Conservation (phyloP, 192 early-diverging fungal species). For the Umbelopsis vinacea region DNA sequence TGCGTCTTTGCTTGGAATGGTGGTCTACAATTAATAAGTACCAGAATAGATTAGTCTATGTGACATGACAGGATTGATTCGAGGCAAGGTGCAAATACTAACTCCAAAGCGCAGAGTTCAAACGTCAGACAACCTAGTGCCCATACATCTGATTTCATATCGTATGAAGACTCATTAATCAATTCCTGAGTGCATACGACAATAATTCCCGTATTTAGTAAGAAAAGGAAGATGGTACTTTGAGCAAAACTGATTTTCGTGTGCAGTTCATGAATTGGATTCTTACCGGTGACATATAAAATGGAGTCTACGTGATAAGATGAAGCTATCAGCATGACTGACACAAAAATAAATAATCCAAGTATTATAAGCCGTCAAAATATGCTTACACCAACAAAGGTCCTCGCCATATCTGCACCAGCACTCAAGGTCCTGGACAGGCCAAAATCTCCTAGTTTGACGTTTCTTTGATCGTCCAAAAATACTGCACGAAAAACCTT, state of each 20-base stretch:
- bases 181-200: slow-evolving; percentile 53
- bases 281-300: slow-evolving; percentile 78
- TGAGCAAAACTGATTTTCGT: not conserved
- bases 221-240: too few species aligned
- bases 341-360: not conserved
- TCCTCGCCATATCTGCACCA: slow-evolving; percentile 69
- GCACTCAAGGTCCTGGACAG: slow-evolving; percentile 66
- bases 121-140: slow-evolving; percentile 75
- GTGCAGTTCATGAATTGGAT: not conserved
- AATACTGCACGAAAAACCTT: slow-evolving; percentile 52
- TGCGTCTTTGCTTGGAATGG: slow-evolving; percentile 74
- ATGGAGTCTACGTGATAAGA: slow-evolving; percentile 57
- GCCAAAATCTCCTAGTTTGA: slow-evolving; percentile 82
- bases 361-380: not conserved
- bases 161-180: slow-evolving; percentile 67
- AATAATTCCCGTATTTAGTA: not conserved
- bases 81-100: slow-evolving; percentile 19
- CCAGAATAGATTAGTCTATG: too few species aligned
- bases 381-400: slow-evolving; percentile 69
- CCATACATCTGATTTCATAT: slow-evolving; percentile 78
- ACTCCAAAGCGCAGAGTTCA: slow-evolving; percentile 77
- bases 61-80: too few species aligned
- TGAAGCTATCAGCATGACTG: too few species aligned
- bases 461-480: slow-evolving; percentile 65
- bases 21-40: slow-evolving; percentile 47